Conservation (phyloP, 2,329 filamentous ascomycete genomes). For the Drechslerella dactyloides region DNA sequence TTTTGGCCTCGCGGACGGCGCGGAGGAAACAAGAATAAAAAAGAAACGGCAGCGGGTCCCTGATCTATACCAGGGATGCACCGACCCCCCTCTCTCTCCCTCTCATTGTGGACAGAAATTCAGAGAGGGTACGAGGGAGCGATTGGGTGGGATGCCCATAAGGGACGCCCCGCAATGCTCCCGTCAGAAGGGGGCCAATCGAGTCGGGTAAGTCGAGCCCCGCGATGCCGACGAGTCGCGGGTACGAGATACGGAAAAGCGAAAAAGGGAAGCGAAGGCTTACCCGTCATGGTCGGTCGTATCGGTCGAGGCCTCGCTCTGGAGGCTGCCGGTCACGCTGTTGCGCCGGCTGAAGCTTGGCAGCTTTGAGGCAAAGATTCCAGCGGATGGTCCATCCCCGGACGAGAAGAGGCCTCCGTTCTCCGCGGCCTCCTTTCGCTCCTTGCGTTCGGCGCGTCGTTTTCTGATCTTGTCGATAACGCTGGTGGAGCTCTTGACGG, state of each 20-base stretch:
- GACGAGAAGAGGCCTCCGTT: slow-evolving; percentile 4
- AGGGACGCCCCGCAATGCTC: slow-evolving; percentile 20
- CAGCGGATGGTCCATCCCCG: not conserved
- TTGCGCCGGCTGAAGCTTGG: slow-evolving; percentile 28
- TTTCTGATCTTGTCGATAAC: slow-evolving; percentile 46
- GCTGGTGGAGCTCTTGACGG: slow-evolving; percentile 32
- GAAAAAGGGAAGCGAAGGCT: slow-evolving; percentile 26
- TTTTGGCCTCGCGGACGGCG: too few species aligned
- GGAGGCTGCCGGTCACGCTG: slow-evolving; percentile 29
- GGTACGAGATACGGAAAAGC: slow-evolving; percentile 28
- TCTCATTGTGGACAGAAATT: slow-evolving; percentile 40
- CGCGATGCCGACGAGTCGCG: slow-evolving; percentile 14
- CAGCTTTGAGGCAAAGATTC: not conserved
- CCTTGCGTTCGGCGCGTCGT: slow-evolving; percentile 36
- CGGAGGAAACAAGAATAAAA: too few species aligned
- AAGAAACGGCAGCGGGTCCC: not conserved
- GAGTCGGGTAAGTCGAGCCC: slow-evolving; percentile 33
- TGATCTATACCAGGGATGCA: not conserved
- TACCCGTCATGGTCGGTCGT: slow-evolving; percentile 41
- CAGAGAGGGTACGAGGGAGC: slow-evolving; percentile 1
- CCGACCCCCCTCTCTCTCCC: slow-evolving; percentile 7
- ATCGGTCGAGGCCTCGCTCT: slow-evolving; percentile 34
- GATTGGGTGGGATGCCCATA: slow-evolving; percentile 11
- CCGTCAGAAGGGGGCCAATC: not conserved
- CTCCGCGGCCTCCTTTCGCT: slow-evolving; percentile 34